Evolutionary conservation across 1,284 basidiomycete genomes (phyloP).

Genomic region (Cystobasidium sp.): DNA sequence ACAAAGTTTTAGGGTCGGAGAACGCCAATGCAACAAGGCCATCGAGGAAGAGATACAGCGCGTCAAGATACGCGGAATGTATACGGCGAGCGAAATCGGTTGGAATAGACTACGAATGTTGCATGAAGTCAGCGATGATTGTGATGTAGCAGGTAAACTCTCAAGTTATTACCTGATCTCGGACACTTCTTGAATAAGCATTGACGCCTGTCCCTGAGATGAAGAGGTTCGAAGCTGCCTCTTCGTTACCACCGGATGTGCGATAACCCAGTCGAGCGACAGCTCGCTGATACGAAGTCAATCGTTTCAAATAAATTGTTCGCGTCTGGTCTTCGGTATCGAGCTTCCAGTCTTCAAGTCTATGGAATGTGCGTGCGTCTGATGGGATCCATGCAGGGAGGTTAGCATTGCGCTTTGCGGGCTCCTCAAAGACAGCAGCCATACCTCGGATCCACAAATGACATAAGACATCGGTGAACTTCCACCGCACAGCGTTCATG

Average conservation of each 20-base stretch:
- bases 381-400: constrained; percentile 34
- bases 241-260: constrained; percentile 77
- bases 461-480: constrained; percentile 81
- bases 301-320: constrained; percentile 67
- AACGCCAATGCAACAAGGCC: constrained; percentile 84
- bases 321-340: constrained; percentile 61
- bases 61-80: constrained; percentile 83
- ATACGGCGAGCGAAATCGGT: constrained; percentile 65
- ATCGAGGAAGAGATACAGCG: constrained; percentile 84
- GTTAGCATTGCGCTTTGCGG: constrained; percentile 2
- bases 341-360: constrained; percentile 82
- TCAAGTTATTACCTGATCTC: constrained; percentile 5
- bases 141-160: background rate
- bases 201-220: constrained; percentile 24
- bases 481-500: constrained; percentile 82
- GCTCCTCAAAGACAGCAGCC: constrained; percentile 47
- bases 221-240: constrained; percentile 46
- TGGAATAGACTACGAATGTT: constrained; percentile 9
- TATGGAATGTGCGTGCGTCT: constrained; percentile 85
- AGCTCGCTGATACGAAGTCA: constrained; percentile 83
- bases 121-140: background rate
- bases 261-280: constrained; percentile 79
- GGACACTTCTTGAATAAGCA: constrained; percentile 18
- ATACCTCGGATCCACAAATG: constrained; percentile 80
- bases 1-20: constrained; percentile 61